Conservation (phyloP, 75 land plant species). For the Sequoia sempervirens region DNA sequence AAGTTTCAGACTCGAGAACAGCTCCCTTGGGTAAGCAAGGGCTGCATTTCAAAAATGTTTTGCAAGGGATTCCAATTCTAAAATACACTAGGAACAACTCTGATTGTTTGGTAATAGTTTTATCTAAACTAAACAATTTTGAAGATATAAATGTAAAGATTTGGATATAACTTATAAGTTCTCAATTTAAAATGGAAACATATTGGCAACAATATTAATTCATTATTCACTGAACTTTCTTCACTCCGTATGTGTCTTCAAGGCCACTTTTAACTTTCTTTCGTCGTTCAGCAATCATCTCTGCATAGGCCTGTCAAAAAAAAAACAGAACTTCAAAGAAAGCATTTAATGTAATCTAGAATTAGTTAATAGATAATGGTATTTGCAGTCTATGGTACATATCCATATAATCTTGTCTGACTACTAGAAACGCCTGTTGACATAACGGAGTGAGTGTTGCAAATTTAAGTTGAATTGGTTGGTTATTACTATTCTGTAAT, state of each 20-base stretch:
- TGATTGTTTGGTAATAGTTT: too few relatives aligned
- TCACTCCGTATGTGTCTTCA: constrained; percentile 76
- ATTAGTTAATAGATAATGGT: background rate
- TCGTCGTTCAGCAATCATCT: constrained; percentile 81
- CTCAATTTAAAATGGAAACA: background rate
- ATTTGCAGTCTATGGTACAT: background rate
- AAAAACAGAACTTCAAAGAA: background rate
- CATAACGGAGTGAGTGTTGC: background rate
- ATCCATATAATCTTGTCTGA: background rate
- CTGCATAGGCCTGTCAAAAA: constrained; percentile 55
- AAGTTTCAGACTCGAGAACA: too few relatives aligned
- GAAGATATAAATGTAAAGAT: background rate
- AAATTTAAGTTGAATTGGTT: background rate
- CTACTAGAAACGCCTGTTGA: background rate
- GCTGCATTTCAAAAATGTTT: too few relatives aligned
- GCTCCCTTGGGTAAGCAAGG: too few relatives aligned
- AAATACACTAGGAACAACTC: too few relatives aligned
- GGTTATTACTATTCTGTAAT: background rate
- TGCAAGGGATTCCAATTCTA: too few relatives aligned
- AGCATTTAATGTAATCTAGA: background rate
- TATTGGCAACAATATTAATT: background rate
- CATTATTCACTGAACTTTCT: constrained; percentile 11
- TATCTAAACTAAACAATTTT: background rate
- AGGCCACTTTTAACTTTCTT: constrained; percentile 52
- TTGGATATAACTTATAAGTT: background rate